Base-by-base conservation (phyloP, 306 rosid species). In the Bauhinia variegata region DNA sequence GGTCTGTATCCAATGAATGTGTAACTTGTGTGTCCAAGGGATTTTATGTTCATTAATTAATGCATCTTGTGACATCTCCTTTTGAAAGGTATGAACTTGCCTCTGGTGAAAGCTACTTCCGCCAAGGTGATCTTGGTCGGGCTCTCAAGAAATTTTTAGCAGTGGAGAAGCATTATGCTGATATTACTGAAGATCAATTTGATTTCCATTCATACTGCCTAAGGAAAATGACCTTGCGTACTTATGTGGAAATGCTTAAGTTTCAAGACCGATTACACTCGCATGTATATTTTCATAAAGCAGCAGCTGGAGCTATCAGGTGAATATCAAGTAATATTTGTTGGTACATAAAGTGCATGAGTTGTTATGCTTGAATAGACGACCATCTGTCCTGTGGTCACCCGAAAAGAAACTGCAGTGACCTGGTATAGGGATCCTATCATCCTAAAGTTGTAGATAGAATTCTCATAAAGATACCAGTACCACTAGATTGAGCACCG, bases 151-250 rank as follows among this genome's bases (percentile, higher is more conserved):
- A 86, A 34, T 88, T 83, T 79, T 85, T 93, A 81, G 95, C 88
- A 4, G 99, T 93, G 73, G 99, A 93, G 87, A 93, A 93, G 82
- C 99, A 93, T 78, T 85, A 93, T 83, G 91, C 90, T 11, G 99
- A 95, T 80, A 95, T 95, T 54, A 90, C 89, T 9, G 99, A 95
- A 81, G 99, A 95, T 59, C 99, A 95, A 79, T 95, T 95, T 82
- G 99, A 95, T 78, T 95, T 95, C 71, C 99, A 95, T 83, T 86
- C 99, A 62, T 95, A 95, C 76, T 95, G 99, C 88, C 79, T 95
- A 65, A 85, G 99, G 81, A 95, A 95, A 82, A 95, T 95, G 99
- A 91, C 99, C 13, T 74, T 95, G 65, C 95, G 99, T n/a, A 77
- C 92, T 48, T 95, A 95, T 47, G 92, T 90, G 60, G 92, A 95